A percentile compares a stretch with the other conserved stretches of the same genome.
Evolutionary conservation across 306 rosid genomes (phyloP).

Genomic region (Inga oerstediana): DNA sequence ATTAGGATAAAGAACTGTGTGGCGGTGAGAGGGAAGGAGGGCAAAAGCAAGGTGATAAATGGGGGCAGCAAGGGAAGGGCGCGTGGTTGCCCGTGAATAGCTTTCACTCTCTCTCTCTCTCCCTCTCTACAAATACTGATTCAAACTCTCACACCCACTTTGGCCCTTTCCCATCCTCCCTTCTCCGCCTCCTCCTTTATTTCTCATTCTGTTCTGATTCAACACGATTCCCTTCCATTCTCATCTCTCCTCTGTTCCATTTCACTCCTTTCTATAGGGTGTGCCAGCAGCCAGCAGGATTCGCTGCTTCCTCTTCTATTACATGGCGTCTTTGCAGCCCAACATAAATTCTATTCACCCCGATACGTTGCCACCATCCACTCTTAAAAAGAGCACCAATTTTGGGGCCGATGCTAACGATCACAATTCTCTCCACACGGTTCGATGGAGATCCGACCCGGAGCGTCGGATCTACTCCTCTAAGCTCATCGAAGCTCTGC

Average conservation of each 20-base stretch:
- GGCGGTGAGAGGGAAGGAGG: not conserved
- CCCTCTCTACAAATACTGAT: slow-evolving; percentile 5
- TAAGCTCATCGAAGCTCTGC: slow-evolving; percentile 66
- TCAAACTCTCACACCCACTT: not conserved
- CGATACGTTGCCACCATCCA: slow-evolving; percentile 39
- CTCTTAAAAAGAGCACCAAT: slow-evolving; percentile 57
- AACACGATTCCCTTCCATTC: not conserved
- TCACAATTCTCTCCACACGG: slow-evolving; percentile 15
- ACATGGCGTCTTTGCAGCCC: slow-evolving; percentile 48
- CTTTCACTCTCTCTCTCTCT: slow-evolving; percentile 37
- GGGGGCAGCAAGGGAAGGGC: slow-evolving; percentile 39
- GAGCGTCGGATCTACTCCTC: slow-evolving; percentile 78
- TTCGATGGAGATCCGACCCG: slow-evolving; percentile 68
- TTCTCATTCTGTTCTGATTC: not conserved
- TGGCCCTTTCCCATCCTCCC: not conserved
- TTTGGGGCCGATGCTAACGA: slow-evolving; percentile 25
- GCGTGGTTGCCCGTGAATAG: slow-evolving; percentile 66
- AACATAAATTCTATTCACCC: slow-evolving; percentile 31
- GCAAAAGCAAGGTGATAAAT: slow-evolving; percentile 34
- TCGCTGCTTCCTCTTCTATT: not conserved
- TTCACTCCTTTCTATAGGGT: not conserved
- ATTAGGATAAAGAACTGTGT: not conserved
- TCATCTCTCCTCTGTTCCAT: slow-evolving; percentile 5
- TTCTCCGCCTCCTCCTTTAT: not conserved
- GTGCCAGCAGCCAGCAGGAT: not conserved